Base-by-base conservation (phyloP, 495 filamentous ascomycete genomes). In the Aspergillus diversus region DNA sequence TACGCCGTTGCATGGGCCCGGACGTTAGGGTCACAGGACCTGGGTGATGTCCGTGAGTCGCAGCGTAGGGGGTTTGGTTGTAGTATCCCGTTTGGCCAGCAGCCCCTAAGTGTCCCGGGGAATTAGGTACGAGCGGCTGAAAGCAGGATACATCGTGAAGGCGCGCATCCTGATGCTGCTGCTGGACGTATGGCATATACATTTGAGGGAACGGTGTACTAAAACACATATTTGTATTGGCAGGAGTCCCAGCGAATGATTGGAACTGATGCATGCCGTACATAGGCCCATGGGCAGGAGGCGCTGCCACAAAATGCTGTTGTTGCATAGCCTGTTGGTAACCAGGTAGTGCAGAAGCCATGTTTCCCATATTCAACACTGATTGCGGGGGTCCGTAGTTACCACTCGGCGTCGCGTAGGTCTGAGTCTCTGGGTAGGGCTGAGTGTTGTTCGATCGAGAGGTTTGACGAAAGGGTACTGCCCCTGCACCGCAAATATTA, bases 331-430 rank as follows among this genome's bases (percentile, higher is more conserved):
- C 57, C 42, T 68, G 68, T 43, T 74, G 74, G 47, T 79, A 80
- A 21, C 71, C 68, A 46, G 83, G 82, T 4, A 86, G 66, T 34
- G 78, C 66, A 31, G 79, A 79, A 21, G 63, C 66, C 75, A 85
- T 79, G 31, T 72, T 70, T 33, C 69, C 69, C 82, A 85, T 83
- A 59, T 76, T 81, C 60, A 84, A 73, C 15, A 67, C 55, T 35
- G 77, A 66, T 21, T 72, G 59, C 13, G 55, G 54, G 12, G 63
- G 53, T 59, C 71, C 77, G 66, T 76, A 79, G 39, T 48, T 55
- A 27, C 57, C 65, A 34, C 55, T 57, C 13, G 60, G 64, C 15
- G 66, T 64, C 33, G 69, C 56, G 33, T 67, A 72, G 15, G 60
- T 60, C 33, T 65, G 64, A 8, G 61, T 33, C 34, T 60, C 68